Base-by-base conservation (phyloP, 306 rosid species). In the Elaeagnus macrophylla region DNA sequence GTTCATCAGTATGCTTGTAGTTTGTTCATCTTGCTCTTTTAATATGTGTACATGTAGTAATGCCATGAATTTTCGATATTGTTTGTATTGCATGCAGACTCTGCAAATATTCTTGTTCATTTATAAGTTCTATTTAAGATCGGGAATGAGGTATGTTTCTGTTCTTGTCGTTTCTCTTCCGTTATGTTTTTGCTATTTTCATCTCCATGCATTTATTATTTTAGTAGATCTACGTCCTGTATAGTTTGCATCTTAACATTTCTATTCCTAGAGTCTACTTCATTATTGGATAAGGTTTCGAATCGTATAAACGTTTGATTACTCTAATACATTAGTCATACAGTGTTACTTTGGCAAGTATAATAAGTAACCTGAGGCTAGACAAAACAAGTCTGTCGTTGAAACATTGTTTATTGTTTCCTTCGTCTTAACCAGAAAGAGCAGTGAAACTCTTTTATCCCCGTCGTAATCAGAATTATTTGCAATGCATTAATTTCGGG, bases 11-110 rank as follows among this genome's bases (percentile, higher is more conserved):
- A 20, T 20, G 32, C 32, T 65, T 38, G 17, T 54, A 81, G 94
- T 79, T 57, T 59, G 85, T 64, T 67, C 35, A 37, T 69, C 53
- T 55, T 48, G 7, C 47, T 63, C 48, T 55, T 57, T 47, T 32
- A 35, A 36, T 48, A 51, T 58, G 13, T 13, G 19, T 13, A 44
- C 13, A 48, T 8, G 51, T 48, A 51, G 61, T 12, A 42, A 38
- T 9, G 46, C 14, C 51, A 14, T 43, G 59, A 47, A 48, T 46
- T 44, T 50, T 67, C 40, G 25, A 51, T 17, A 52, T 41, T 38
- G 1, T 71, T 37, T 43, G 50, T 52, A 57, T 67, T 64, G 49
- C 55, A 16, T 62, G 77, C 80, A 77, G 82, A 77, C 59, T 66
- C 40, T 72, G 72, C 62, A 37, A 10, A 55, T 49, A 41, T 57